These are phyloP conservation scores for Aquilaria sinensis DNA, from an alignment of 345 rosid genomes.

Conservation along the genomic window DNA sequence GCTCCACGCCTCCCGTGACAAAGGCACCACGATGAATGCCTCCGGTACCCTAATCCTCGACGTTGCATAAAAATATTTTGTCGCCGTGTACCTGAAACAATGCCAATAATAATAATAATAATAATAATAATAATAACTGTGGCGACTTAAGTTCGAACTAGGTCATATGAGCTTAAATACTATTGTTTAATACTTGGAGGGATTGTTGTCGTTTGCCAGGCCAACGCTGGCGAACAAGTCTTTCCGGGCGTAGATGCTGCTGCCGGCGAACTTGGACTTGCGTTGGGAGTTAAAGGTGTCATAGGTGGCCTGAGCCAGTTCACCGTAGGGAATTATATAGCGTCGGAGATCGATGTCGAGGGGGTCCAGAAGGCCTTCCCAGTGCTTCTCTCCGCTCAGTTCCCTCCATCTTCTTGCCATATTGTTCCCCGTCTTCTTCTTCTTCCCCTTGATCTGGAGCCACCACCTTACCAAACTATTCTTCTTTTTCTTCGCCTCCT, in stretches of 20 bases:
- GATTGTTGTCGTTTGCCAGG: slow-evolving; percentile 43
- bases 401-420: slow-evolving; percentile 55
- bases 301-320: slow-evolving; percentile 77
- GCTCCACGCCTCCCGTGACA: slow-evolving; percentile 79
- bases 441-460: not conserved
- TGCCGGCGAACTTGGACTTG: slow-evolving; percentile 53
- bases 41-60: slow-evolving; percentile 54
- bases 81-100: slow-evolving; percentile 48
- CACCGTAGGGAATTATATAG: slow-evolving; percentile 69
- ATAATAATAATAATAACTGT: too few relatives aligned
- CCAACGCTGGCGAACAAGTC: slow-evolving; percentile 56
- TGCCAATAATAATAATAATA: too few relatives aligned
- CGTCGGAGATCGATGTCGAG: slow-evolving; percentile 66
- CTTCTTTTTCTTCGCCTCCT: not conserved
- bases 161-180: too few relatives aligned
- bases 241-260: slow-evolving; percentile 45
- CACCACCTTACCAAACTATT: too few relatives aligned
- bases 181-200: too few relatives aligned
- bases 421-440: slow-evolving; percentile 18
- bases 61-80: slow-evolving; percentile 69
- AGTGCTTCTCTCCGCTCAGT: slow-evolving; percentile 54
- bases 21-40: slow-evolving; percentile 49
- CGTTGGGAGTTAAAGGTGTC: slow-evolving; percentile 59
- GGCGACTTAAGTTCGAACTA: too few relatives aligned
- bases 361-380: slow-evolving; percentile 63